Evolutionary conservation across 306 rosid species (phyloP), one percentile per base, ranked within the genome.

Genomic region (Nissolia schottii): DNA sequence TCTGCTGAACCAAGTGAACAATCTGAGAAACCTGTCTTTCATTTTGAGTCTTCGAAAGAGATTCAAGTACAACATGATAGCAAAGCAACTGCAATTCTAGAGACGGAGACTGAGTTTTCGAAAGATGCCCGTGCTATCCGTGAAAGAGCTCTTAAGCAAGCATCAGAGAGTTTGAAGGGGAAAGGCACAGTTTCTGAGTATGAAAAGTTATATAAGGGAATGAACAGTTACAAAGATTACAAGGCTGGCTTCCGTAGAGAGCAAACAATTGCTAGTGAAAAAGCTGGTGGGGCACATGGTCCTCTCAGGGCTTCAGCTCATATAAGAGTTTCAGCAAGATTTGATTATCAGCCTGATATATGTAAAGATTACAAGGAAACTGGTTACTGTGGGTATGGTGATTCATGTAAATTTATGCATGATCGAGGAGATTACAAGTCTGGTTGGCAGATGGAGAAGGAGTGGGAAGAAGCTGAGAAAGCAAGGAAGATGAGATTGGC

Each of bases 371-470:
- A 87, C 80, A 92, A 92, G 82, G 93, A 89, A 80, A 89, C 96
- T 34, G 94, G 96, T 55, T 92, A 87, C 53, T 87, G 94, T 80
- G 96, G 96, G 14, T 89, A 89, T 62, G 97, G 94, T 56, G 94
- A 89, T 77, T 58, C 97, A 0, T 89, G 94, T 70, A 89, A 92
- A 76, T 92, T 92, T 71, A 87, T 89, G 97, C 97, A 92, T 77
- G 97, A 89, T 77, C 90, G 96, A n/a, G 97, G 96, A 70, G 97
- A 92, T 70, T 92, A 92, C 85, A 89, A 92, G 79, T 76, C 96
- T 58, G 96, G 97, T 22, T 92, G 97, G 97, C 96, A 87, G 74
- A 6, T 87, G 96, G 97, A 92, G 68, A 87, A 84, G 86, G 97
- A 92, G 65, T 92, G 97, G 97, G 94, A 92, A 0, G 97, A 92